Base-by-base conservation (phyloP, 1,139 yeast genomes). In the Lodderomyces parapsilosis region DNA sequence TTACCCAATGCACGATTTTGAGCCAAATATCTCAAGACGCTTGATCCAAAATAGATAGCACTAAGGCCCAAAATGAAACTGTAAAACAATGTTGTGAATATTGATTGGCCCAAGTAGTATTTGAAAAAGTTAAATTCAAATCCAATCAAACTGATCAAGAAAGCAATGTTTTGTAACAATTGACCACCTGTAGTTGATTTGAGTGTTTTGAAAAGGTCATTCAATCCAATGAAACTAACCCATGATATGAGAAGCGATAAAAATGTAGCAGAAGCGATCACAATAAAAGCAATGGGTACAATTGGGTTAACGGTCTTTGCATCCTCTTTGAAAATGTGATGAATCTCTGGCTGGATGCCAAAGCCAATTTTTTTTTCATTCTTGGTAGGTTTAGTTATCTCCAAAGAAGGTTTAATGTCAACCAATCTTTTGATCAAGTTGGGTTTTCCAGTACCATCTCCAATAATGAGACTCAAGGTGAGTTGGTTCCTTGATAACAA, bases 101-200 rank as follows among this genome's bases (percentile, higher is more conserved):
- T 87, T 19, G 88, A 73, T 34, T 79, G 71, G 24, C 88, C 86
- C 51, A 81, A 61, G 65, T 81, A 91, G 66, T 91, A 91, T 49
- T 72, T 75, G 51, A 77, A 63, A 55, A 90, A 87, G 19, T 78
- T 70, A 38, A 65, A 61, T 65, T 90, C 96, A 51, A 81, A 74
- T 4, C 80, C 81, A 15, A 76, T 58, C 38, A 90, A 59, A 2
- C 83, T 65, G 9, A 44, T 30, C 41, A 87, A 60, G 52, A 86
- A 82, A 3, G 75, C 74, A 15, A 64, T 55, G 57, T 79, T 64
- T 62, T 61, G 54, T 34, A 66, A 48, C 51, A 55, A 58, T 52
- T 59, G 74, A 44, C 43, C 49, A 31, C 55, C 52, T 43, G 57
- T 55, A 39, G 55, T 61, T 25, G 57, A 65, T 57, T 55, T 55